Percentiles rank a stretch among this genome's conserved stretches.
phyloP scores from a whole-genome alignment of 192 early-diverging fungal genomes.

The Linnemannia elongata region DNA sequence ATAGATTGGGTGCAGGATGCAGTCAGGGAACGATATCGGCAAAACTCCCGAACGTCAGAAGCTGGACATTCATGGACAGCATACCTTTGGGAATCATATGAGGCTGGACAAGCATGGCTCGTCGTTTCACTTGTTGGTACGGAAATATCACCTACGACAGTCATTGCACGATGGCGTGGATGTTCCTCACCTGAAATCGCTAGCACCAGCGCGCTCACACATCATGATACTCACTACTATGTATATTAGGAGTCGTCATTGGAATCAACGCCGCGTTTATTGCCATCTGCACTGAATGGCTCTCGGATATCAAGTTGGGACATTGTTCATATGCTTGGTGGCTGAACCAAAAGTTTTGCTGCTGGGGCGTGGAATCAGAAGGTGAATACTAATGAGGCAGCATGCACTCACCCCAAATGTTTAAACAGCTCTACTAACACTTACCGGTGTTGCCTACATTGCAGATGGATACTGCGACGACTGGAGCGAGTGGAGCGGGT shows the following conservation, averaged over 20 bases:
- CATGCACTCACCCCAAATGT: not conserved
- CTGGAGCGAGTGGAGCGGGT: constrained; percentile 77
- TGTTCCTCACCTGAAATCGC: not conserved
- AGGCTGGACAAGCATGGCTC: constrained; percentile 87
- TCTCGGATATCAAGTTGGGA: constrained; percentile 89
- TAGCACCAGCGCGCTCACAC: not conserved
- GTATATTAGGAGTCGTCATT: constrained; percentile 69
- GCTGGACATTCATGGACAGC: constrained; percentile 65
- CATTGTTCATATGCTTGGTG: constrained; percentile 89
- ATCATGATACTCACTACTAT: not conserved
- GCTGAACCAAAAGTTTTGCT: constrained; percentile 94
- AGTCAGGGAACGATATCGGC: constrained; percentile 69
- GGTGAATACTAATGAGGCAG: constrained; percentile 43
- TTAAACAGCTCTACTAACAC: not conserved
- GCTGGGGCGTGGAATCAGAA: constrained; percentile 79
- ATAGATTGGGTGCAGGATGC: constrained; percentile 80
- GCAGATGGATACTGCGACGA: constrained; percentile 74
- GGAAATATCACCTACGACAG: constrained; percentile 15
- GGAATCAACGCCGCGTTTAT: constrained; percentile 91
- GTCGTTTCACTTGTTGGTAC: constrained; percentile 85
- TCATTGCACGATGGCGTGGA: not conserved
- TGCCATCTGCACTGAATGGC: constrained; percentile 92
- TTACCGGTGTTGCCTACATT: not conserved
- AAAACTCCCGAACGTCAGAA: constrained; percentile 55
- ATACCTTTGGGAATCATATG: constrained; percentile 68